Base-by-base conservation (phyloP, 345 rosid genomes). In the Eucalyptus caleyi region DNA sequence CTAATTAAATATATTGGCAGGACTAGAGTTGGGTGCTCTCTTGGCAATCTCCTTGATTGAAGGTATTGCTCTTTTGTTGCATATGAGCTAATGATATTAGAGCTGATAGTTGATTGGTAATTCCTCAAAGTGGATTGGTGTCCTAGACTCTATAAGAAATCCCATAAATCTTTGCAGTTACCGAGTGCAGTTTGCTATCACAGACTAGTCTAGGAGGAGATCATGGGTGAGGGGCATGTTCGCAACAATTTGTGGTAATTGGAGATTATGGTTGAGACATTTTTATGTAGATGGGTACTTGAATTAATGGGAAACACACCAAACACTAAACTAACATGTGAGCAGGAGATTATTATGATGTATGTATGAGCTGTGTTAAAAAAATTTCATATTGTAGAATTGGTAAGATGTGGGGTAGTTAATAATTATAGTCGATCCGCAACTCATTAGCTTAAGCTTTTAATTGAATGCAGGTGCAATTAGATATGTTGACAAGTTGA, bases 261-360 rank as follows among this genome's bases (percentile, higher is more conserved):
- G 16, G 9, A 62, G 32, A 30, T 62, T 62, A 12, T 13, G 32
- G 32, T 62, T 30, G 8, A 62, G 69, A 62, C 15, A 13, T 30
- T 30, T 62, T 62, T 1, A 27, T 62, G 34, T 0, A 62, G 2
- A 27, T 27, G 4, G 34, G n/a, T 30, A 62, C 18, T 0, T 30
- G 0, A 62, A 62, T 62, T 27, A 13, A 62, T 2, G 0, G 7
- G n/a, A 2, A 62, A 62, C 0, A 62, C 32, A 62, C 32, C 16
- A 1, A 62, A 62, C 92, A 90, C 92, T 87, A 87, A 88, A 86
- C 9, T 62, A 1, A 62, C 16, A 12, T 1, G 4, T 62, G 69
- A 62, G 32, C 0, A 0, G 8, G 34, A 62, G 69, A 13, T 62
- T 62, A 1, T 65, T 16, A 2, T 2, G 21, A 65, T n/a, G 0